These are phyloP conservation scores for Paracamarosporium sp. DNA, from an alignment of 2,329 filamentous ascomycete genomes.

Conservation along the genomic window DNA sequence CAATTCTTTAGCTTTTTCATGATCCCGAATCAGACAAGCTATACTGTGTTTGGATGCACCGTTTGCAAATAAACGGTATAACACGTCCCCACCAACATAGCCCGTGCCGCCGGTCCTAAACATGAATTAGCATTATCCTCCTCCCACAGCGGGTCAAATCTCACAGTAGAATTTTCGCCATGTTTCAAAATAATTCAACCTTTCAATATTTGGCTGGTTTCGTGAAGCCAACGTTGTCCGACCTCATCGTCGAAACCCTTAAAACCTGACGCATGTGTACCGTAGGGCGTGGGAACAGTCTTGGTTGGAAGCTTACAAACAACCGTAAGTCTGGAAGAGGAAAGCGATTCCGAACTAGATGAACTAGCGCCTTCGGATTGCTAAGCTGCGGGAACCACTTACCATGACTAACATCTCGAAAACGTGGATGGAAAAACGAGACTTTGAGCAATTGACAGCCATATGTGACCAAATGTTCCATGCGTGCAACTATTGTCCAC, in stretches of 20 bases:
- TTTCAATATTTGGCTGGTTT: too few relatives aligned
- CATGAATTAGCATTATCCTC: background rate
- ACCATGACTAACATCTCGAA: background rate
- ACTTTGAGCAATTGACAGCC: background rate
- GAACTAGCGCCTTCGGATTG: background rate
- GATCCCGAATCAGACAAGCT: background rate
- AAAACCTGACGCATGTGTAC: too few relatives aligned
- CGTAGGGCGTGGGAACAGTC: background rate
- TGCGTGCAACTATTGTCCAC: background rate
- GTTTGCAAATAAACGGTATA: background rate
- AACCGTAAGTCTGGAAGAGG: background rate
- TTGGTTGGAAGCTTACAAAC: too few relatives aligned
- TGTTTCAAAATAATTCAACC: slow-evolving; percentile 1
- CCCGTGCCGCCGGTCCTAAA: slow-evolving; percentile 13
- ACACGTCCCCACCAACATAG: slow-evolving; percentile 9
- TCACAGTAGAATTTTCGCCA: slow-evolving; percentile 13
- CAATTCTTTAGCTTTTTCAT: background rate
- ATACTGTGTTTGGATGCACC: background rate
- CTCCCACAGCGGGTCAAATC: background rate
- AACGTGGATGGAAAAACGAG: too few relatives aligned
- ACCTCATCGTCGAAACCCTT: too few relatives aligned
- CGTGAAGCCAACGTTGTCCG: too few relatives aligned
- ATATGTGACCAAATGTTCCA: background rate
- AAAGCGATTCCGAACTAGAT: background rate
- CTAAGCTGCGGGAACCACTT: background rate